Base-by-base conservation (phyloP, 176 grass and related monocot species). In the Ananas comosus region DNA sequence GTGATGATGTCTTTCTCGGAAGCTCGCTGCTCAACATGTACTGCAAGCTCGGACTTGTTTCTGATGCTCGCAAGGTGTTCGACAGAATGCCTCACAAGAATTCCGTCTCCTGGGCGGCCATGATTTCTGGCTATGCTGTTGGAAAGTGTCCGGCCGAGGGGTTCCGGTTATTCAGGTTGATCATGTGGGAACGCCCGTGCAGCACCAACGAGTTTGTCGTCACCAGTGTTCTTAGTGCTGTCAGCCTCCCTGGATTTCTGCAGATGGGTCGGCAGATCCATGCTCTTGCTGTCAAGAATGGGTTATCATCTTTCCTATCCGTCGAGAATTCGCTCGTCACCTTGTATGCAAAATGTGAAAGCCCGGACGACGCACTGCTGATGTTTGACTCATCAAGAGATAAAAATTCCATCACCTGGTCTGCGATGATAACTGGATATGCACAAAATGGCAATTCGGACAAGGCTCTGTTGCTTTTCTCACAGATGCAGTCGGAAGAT, bases 381-480 rank as follows among this genome's bases (percentile, higher is more conserved):
- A 82, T 89, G 50, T 93, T 93, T 68, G 72, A 81, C 3, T 83
- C 78, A 1, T 77, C 83, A 0, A 81, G 54, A 14, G 76, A 79
- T 50, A 83, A 87, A 78, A 86, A 79, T n/a, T 86, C 90, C 0
- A 84, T 93, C 65, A 93, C 90, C 49, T 93, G 90, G 86, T 93
- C 90, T 0, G 90, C 83, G 0, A 86, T 93, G 77, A 84, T 93
- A 48, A 89, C 80, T 3, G 83, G 86, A 58, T 86, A 79, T 64
- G 83, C 83, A 10, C 90, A 93, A 72, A 89, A 93, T 58, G 86
- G 83, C 14, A 70, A 81, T 22, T 82, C 80, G 16, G 56, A 78
- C 49, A 81, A 53, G 10, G 74, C 86, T 23, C 13, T 83, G 16
- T n/a, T 17, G 21, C 73, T 86, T 81, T 93, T 93, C 80, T 79